Conservation (phyloP, 306 rosid species). For the Fagus crenata region DNA sequence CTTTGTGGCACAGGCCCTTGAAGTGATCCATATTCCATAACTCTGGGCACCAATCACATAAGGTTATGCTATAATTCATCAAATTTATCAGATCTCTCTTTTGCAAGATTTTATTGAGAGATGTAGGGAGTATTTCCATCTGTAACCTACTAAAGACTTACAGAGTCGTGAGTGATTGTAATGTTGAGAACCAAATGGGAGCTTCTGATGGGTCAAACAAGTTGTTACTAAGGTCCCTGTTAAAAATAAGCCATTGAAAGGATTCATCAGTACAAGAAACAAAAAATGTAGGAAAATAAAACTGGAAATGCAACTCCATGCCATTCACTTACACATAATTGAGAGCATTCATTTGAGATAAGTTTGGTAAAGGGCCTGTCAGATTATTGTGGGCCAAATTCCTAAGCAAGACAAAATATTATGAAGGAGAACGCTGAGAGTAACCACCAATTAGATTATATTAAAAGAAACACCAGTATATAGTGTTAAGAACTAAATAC, state of each 20-base stretch:
- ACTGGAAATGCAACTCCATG: conserved; percentile 15
- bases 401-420: conserved; percentile 49
- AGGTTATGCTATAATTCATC: background rate
- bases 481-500: conserved; percentile 32
- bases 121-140: background rate
- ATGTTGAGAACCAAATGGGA: conserved; percentile 71
- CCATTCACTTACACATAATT: conserved; percentile 70
- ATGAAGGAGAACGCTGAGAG: background rate
- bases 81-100: background rate
- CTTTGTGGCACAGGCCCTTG: conserved; percentile 68
- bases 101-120: no score
- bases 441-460: conserved; percentile 1
- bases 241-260: conserved; percentile 15
- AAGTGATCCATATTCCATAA: conserved; percentile 75
- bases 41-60: conserved; percentile 36
- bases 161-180: conserved; percentile 76
- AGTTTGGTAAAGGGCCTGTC: conserved; percentile 71
- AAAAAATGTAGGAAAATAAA: conserved; percentile 7
- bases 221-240: conserved; percentile 90
- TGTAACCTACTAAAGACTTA: conserved; percentile 46
- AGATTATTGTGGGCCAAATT: conserved; percentile 64
- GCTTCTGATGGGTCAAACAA: conserved; percentile 63
- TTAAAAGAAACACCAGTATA: background rate
- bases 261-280: conserved; percentile 23
- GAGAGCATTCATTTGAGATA: conserved; percentile 60